Percentiles rank a stretch among this genome's conserved stretches.
Evolutionary conservation across 768 basidiomycete genomes (phyloP).

Genomic region (Naganishia randhawae): DNA sequence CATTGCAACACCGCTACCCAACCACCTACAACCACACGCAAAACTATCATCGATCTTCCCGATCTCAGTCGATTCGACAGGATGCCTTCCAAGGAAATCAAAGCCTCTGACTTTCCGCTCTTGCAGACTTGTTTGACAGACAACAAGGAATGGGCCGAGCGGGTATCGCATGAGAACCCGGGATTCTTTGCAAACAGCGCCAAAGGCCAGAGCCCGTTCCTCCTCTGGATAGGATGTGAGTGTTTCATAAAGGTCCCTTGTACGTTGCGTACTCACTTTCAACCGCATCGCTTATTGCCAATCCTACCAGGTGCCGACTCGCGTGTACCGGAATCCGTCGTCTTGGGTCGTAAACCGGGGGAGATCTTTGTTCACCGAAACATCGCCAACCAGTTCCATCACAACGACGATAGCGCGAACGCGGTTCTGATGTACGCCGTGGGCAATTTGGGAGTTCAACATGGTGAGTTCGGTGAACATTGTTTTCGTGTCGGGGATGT

Average conservation of each 20-base stretch:
- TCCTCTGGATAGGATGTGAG: constrained; percentile 50
- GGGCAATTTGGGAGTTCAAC: constrained; percentile 65
- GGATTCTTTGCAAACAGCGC: constrained; percentile 63
- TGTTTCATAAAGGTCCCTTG: too few species aligned
- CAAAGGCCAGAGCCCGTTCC: constrained; percentile 56
- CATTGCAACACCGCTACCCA: not conserved
- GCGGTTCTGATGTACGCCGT: constrained; percentile 74
- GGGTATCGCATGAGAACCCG: constrained; percentile 59
- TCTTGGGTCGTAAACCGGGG: constrained; percentile 58
- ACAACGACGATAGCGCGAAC: constrained; percentile 66
- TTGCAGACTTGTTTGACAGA: constrained; percentile 52
- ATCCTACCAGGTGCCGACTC: constrained; percentile 61
- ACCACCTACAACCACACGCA: not conserved
- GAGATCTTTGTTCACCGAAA: constrained; percentile 78
- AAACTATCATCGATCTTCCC: not conserved
- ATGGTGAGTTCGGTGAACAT: constrained; percentile 67
- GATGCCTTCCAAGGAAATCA: constrained; percentile 22
- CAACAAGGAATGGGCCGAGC: constrained; percentile 69
- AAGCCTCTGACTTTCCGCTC: constrained; percentile 42
- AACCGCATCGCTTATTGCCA: not conserved
- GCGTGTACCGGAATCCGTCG: constrained; percentile 73
- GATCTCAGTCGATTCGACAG: constrained; percentile 18
- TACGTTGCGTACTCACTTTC: too few species aligned
- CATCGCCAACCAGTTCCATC: constrained; percentile 82
- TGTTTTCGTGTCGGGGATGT: not conserved